Base-by-base conservation (phyloP, 2,329 filamentous ascomycete species). In the Penicillium sp. region DNA sequence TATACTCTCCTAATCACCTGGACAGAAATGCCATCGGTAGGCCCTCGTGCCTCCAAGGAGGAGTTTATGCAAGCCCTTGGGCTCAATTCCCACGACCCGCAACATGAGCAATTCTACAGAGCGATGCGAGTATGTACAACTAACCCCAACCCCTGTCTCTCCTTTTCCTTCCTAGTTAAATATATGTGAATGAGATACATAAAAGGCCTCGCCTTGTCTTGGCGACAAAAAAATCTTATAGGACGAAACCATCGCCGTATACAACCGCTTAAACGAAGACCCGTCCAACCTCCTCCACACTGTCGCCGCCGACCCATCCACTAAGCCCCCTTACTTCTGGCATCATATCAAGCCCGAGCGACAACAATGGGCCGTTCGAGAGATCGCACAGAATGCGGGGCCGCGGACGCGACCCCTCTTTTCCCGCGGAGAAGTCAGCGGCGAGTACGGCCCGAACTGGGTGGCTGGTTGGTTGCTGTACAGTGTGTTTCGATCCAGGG, bases 381-480 rank as follows among this genome's bases (percentile, higher is more conserved):
- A 80, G 61, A 80, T 79, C 54, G 79, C 78, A 71, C 73, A 73
- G 52, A 78, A 77, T 46, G 76, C 79, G 0, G 73, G 73, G 1
- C 74, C 77, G 7, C 66, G 75, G 5, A 79, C 78, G 26, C 70
- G 77, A 7, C 72, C 69, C 23, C 67, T 79, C 5, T 81, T 81
- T 56, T 76, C 80, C 48, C 74, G 70, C 6, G 79, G 79, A 23
- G 70, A 67, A 21, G 80, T 77, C 1, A 74, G 71, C 30, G 78
- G 79, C 61, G 79, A 81, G 67, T 78, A 81, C 61, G 78, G 76
- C 7, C 79, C 79, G 6, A 81, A 81, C 60, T 81, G 79, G 79
- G 79, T 81, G 15, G 76, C 79, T 0, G 75, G 78, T 17, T 81
- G 79, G 79, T 71, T 81, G 70, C 69, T 81, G 66, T 81, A 81